These are phyloP conservation scores for Podaxis rugospora DNA, from an alignment of 768 basidiomycete genomes.

Conservation along the genomic window DNA sequence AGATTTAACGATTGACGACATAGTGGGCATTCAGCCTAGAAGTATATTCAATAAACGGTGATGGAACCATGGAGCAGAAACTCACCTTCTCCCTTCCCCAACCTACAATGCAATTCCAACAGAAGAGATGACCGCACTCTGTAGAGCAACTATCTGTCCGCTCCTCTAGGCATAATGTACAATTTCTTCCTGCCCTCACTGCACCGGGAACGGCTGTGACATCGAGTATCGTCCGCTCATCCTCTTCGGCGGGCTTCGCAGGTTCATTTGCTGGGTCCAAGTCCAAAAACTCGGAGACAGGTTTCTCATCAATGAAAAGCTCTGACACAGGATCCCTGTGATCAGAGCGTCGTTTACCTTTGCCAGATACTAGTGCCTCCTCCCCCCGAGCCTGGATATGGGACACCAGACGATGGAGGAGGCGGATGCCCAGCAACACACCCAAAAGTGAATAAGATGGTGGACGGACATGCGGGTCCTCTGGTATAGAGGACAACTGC, in stretches of 20 bases:
- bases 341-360: slow-evolving; percentile 22
- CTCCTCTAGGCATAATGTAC: slow-evolving; percentile 83
- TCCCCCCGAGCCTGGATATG: slow-evolving; percentile 32
- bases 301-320: slow-evolving; percentile 54
- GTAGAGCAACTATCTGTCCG: slow-evolving; percentile 78
- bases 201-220: slow-evolving; percentile 48
- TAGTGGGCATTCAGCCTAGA: slow-evolving; percentile 78
- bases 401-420: slow-evolving; percentile 55
- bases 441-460: slow-evolving; percentile 89
- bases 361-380: slow-evolving; percentile 14
- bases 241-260: slow-evolving; percentile 60
- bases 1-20: slow-evolving; percentile 76
- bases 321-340: slow-evolving; percentile 23
- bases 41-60: slow-evolving; percentile 4
- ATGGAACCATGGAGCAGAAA: neutral
- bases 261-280: slow-evolving; percentile 50
- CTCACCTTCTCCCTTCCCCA: slow-evolving; percentile 86
- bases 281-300: slow-evolving; percentile 54
- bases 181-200: slow-evolving; percentile 58
- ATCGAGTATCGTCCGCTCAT: slow-evolving; percentile 64
- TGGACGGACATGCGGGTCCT: slow-evolving; percentile 66
- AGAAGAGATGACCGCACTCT: slow-evolving; percentile 88
- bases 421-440: slow-evolving; percentile 59
- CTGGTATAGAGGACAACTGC: slow-evolving; percentile 71
- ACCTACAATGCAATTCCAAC: slow-evolving; percentile 85